Evolutionary conservation across 352 stramenopile species (phyloP).

Genomic region (Phytophthora constricta): DNA sequence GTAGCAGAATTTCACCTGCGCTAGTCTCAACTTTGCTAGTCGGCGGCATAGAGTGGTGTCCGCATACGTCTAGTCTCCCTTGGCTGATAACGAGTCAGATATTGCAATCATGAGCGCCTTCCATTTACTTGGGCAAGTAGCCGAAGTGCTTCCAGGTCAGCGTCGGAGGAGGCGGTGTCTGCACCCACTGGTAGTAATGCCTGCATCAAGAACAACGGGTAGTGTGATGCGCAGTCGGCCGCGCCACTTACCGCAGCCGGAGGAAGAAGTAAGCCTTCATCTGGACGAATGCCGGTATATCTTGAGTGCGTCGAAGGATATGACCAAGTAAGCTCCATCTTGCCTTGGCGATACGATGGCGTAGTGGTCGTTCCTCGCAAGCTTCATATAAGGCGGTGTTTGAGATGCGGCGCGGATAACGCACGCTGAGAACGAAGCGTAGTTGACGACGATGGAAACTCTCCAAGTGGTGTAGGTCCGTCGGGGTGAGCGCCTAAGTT

Average conservation of each 20-base stretch:
- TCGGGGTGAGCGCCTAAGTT: background rate
- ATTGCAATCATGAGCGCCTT: background rate
- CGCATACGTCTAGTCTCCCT: constrained; percentile 7
- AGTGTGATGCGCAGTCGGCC: background rate
- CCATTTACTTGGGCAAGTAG: background rate
- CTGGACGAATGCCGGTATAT: background rate
- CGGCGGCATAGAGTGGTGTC: background rate
- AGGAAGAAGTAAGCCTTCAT: background rate
- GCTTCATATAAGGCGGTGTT: background rate
- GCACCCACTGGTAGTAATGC: background rate
- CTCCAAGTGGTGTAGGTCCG: background rate
- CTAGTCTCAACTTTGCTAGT: background rate
- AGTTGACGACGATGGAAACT: constrained; percentile 6
- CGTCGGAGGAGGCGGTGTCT: background rate
- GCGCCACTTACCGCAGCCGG: background rate
- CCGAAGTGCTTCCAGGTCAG: background rate
- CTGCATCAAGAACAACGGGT: background rate
- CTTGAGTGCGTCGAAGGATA: background rate
- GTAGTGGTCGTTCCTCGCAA: background rate
- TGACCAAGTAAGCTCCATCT: background rate
- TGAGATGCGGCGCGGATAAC: background rate
- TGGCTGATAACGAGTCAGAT: background rate
- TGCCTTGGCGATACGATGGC: background rate
- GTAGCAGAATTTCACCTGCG: background rate
- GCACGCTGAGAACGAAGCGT: background rate